A percentile compares a stretch with the other conserved stretches of the same genome.
Evolutionary conservation across 2,329 filamentous ascomycete species (phyloP).

Genomic region (Sporothrix pseudoabietina): DNA sequence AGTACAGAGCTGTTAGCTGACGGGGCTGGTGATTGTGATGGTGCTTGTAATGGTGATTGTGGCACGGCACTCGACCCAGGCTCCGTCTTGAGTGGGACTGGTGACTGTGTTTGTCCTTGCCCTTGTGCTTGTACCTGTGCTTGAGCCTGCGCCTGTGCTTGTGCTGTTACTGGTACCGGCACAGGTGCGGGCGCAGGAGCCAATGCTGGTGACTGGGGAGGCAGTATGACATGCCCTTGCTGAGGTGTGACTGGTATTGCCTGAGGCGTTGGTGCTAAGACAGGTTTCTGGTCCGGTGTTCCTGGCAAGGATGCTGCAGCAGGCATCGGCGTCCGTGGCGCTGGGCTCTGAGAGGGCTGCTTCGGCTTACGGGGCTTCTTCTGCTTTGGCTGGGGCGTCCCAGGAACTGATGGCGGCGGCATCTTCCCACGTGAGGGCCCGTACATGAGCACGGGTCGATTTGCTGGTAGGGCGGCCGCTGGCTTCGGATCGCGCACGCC

Average conservation of each 20-base stretch:
- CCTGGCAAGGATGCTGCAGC: constrained; percentile 29
- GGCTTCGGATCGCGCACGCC: constrained; percentile 67
- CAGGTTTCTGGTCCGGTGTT: constrained; percentile 23
- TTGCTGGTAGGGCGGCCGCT: constrained; percentile 45
- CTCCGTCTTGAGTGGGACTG: neutral
- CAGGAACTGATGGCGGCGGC: constrained; percentile 47
- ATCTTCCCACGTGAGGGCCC: constrained; percentile 65
- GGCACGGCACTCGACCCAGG: neutral
- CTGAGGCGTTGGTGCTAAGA: neutral
- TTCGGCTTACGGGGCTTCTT: constrained; percentile 37
- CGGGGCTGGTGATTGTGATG: neutral
- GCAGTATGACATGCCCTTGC: neutral
- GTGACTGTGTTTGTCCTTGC: neutral
- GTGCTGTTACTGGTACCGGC: neutral
- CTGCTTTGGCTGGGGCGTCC: constrained; percentile 39
- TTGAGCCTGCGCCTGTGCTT: neutral
- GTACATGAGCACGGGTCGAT: constrained; percentile 65
- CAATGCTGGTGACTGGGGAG: neutral
- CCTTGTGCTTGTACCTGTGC: neutral
- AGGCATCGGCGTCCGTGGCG: constrained; percentile 36
- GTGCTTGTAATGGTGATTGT: neutral
- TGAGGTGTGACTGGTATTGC: constrained; percentile 14
- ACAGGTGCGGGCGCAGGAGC: neutral
- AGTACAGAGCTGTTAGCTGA: neutral
- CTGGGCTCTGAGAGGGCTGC: constrained; percentile 34